A percentile compares a stretch with the other conserved stretches of the same genome.
These are phyloP conservation scores for Rhodotorula sp. DNA, from an alignment of 1,284 basidiomycete species.

Conservation along the genomic window DNA sequence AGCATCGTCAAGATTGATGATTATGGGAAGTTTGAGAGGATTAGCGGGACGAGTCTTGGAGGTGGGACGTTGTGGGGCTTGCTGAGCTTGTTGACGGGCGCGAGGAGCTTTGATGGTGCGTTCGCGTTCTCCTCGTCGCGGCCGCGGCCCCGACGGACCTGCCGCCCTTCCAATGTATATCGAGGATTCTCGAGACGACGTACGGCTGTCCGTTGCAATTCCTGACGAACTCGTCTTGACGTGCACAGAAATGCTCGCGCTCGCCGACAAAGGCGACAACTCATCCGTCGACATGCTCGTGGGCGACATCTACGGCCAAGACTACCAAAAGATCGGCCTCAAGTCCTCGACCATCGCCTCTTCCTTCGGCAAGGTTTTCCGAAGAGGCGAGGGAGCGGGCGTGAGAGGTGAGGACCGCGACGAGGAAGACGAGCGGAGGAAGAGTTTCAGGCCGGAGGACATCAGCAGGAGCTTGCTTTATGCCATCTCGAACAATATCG, in stretches of 20 bases:
- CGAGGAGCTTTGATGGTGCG: conserved; percentile 92
- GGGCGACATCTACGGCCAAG: conserved; percentile 90
- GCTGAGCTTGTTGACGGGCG: conserved; percentile 88
- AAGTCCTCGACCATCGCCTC: conserved; percentile 98
- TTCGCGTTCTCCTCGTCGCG: conserved; percentile 26
- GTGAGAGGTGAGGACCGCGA: not conserved
- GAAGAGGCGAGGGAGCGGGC: conserved; percentile 59
- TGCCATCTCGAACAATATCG: conserved; percentile 98
- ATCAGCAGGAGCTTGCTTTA: conserved; percentile 72
- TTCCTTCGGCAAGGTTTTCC: conserved; percentile 98
- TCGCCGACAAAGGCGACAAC: conserved; percentile 93
- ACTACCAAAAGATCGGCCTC: conserved; percentile 88
- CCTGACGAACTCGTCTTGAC: not conserved
- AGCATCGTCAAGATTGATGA: conserved; percentile 97
- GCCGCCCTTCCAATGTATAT: too few species aligned
- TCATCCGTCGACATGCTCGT: conserved; percentile 96
- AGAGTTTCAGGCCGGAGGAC: conserved; percentile 82
- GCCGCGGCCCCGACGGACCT: too few species aligned
- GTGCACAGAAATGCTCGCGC: conserved; percentile 81
- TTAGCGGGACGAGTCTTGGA: conserved; percentile 93
- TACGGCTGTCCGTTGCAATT: too few species aligned
- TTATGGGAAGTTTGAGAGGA: conserved; percentile 90
- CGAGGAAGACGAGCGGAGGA: conserved; percentile 53
- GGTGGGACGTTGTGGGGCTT: conserved; percentile 99
- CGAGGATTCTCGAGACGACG: too few species aligned